Percentiles rank a stretch among this genome's conserved stretches.
Conservation (phyloP, 2,329 filamentous ascomycete genomes). For the Epichloe sp. region DNA sequence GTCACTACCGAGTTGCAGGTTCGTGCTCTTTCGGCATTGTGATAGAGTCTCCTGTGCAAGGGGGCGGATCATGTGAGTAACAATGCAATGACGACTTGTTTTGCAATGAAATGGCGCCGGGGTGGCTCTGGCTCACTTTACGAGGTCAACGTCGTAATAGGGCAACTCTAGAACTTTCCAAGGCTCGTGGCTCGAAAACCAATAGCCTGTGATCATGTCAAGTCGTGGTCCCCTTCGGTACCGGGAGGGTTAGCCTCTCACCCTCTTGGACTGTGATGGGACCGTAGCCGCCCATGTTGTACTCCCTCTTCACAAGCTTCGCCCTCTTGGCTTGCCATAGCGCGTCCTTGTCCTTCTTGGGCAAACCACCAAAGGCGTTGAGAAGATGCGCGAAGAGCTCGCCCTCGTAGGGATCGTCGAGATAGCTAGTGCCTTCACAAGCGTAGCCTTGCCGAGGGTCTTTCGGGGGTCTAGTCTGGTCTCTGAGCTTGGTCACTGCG, state of each 20-base stretch:
- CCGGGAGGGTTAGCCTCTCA: slow-evolving; percentile 2
- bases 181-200: slow-evolving; percentile 28
- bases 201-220: slow-evolving; percentile 15
- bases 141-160: slow-evolving; percentile 27
- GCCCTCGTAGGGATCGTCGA: slow-evolving; percentile 31
- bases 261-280: slow-evolving; percentile 29
- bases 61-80: background rate
- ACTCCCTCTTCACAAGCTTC: slow-evolving; percentile 24
- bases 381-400: slow-evolving; percentile 29
- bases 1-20: slow-evolving; percentile 28
- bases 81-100: background rate
- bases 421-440: slow-evolving; percentile 20
- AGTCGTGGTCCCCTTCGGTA: background rate
- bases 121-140: slow-evolving; percentile 14
- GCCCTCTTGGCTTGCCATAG: slow-evolving; percentile 26
- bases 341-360: slow-evolving; percentile 18
- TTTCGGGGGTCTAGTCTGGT: slow-evolving; percentile 20
- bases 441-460: slow-evolving; percentile 18
- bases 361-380: slow-evolving; percentile 23
- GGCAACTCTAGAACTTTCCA: slow-evolving; percentile 30
- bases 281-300: slow-evolving; percentile 21
- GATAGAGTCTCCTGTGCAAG: slow-evolving; percentile 20
- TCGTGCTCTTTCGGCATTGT: slow-evolving; percentile 26
- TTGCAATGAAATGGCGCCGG: too few relatives aligned
- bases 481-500: slow-evolving; percentile 22